Percentiles rank a stretch among this genome's conserved stretches.
Conservation (phyloP, 192 early-diverging fungal genomes). For the Pilobolus umbonatus region DNA sequence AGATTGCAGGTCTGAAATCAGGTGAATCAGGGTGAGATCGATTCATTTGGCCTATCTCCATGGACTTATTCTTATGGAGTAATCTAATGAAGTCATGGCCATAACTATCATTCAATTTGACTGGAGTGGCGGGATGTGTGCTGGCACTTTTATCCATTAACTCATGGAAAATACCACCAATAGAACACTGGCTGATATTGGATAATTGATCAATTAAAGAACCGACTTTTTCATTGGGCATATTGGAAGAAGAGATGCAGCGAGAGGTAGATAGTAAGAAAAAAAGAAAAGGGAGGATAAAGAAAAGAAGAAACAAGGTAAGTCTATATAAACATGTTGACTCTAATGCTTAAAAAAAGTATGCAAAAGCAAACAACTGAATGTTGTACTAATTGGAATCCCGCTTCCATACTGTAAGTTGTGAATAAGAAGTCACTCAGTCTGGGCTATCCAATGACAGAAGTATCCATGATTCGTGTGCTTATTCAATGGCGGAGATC, state of each 20-base stretch:
- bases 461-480: too few species aligned
- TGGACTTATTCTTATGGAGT: constrained; percentile 3
- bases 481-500: too few species aligned
- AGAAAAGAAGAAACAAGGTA: background rate
- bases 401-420: too few species aligned
- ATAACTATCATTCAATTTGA: constrained; percentile 4
- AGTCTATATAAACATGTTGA: background rate
- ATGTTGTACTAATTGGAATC: too few species aligned
- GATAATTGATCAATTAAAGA: too few species aligned
- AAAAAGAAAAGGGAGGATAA: background rate
- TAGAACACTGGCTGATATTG: constrained; percentile 1
- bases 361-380: too few species aligned
- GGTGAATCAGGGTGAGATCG: constrained; percentile 8
- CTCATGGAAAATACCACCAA: constrained; percentile 7
- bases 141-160: background rate
- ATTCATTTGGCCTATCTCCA: background rate
- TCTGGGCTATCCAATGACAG: too few species aligned
- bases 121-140: background rate
- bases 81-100: constrained; percentile 15
- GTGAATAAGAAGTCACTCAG: too few species aligned
- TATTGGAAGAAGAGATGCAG: too few species aligned
- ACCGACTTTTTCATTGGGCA: too few species aligned
- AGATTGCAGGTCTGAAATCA: constrained; percentile 5
- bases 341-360: too few species aligned
- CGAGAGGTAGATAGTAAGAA: too few species aligned